These are phyloP conservation scores for Colletotrichum sp. DNA, from an alignment of 2,329 filamentous ascomycete genomes.

Conservation along the genomic window DNA sequence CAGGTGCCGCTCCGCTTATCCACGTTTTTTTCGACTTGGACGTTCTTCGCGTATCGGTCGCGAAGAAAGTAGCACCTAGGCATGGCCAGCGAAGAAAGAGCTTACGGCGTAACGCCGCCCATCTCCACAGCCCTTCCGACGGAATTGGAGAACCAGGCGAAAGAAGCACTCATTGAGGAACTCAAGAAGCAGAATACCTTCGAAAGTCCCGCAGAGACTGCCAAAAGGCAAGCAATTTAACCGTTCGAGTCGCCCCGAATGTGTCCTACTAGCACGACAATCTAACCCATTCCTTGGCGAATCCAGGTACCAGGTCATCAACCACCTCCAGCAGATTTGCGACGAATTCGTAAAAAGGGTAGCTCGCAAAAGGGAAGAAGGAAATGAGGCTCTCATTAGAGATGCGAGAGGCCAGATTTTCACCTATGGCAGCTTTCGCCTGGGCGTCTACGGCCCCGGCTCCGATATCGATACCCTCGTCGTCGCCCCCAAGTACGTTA, in stretches of 20 bases:
- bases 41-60: neutral
- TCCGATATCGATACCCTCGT: constrained; percentile 98
- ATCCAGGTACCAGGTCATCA: constrained; percentile 72
- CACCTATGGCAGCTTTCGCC: constrained; percentile 92
- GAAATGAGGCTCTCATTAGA: constrained; percentile 79
- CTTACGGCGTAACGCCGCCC: constrained; percentile 78
- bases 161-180: constrained; percentile 81
- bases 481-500: constrained; percentile 88
- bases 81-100: constrained; percentile 44
- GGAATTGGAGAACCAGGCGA: constrained; percentile 75
- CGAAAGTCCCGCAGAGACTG: constrained; percentile 81
- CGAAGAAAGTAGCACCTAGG: neutral
- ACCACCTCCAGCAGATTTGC: constrained; percentile 78
- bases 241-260: neutral
- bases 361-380: constrained; percentile 71
- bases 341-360: constrained; percentile 88
- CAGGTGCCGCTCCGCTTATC: neutral
- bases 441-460: constrained; percentile 92
- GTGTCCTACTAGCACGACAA: neutral
- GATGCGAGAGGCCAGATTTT: constrained; percentile 91
- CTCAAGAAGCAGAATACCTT: constrained; percentile 91
- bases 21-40: neutral
- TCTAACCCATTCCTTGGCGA: neutral
- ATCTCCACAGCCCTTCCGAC: constrained; percentile 82
- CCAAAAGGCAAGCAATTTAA: constrained; percentile 68